Evolutionary conservation across 805 yeast species (phyloP).

Genomic region (Kodamaea leandrae): DNA sequence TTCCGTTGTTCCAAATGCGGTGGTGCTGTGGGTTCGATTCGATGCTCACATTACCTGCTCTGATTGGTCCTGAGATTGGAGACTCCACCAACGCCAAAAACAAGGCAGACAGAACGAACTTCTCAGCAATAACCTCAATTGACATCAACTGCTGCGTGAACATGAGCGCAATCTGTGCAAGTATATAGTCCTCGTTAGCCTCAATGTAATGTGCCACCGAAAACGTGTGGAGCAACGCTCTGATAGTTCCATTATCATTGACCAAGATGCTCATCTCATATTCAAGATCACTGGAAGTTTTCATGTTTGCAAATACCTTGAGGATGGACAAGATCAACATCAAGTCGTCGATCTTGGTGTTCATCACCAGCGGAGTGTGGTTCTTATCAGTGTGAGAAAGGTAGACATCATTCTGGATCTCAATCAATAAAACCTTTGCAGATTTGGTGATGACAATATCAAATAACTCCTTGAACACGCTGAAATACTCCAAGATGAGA

Average conservation of each 20-base stretch:
- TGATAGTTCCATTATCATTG: conserved; percentile 57
- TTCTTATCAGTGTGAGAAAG: conserved; percentile 34
- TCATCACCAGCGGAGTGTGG: conserved; percentile 34
- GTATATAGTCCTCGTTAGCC: conserved; percentile 59
- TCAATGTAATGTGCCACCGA: conserved; percentile 63
- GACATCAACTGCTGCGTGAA: conserved; percentile 68
- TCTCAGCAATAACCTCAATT: conserved; percentile 62
- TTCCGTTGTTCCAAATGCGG: conserved; percentile 81
- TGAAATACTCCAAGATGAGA: conserved; percentile 45
- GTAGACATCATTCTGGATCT: conserved; percentile 56
- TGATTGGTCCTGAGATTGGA: conserved; percentile 64
- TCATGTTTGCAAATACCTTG: conserved; percentile 51
- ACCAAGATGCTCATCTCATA: conserved; percentile 51
- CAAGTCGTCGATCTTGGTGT: conserved; percentile 62
- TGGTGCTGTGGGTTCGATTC: conserved; percentile 56
- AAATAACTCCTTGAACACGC: conserved; percentile 55
- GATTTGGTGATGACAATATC: conserved; percentile 66
- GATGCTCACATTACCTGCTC: conserved; percentile 60
- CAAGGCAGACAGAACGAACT: conserved; percentile 60
- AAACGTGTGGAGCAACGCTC: conserved; percentile 61
- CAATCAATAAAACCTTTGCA: conserved; percentile 54
- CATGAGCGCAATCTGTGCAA: conserved; percentile 69
- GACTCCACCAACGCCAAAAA: conserved; percentile 68
- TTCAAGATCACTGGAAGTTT: conserved; percentile 47
- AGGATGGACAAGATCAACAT: conserved; percentile 61